Evolutionary conservation across 2,329 filamentous ascomycete species (phyloP), one percentile per base, ranked within the genome.

Genomic region (Verticillium nonalfalfae): DNA sequence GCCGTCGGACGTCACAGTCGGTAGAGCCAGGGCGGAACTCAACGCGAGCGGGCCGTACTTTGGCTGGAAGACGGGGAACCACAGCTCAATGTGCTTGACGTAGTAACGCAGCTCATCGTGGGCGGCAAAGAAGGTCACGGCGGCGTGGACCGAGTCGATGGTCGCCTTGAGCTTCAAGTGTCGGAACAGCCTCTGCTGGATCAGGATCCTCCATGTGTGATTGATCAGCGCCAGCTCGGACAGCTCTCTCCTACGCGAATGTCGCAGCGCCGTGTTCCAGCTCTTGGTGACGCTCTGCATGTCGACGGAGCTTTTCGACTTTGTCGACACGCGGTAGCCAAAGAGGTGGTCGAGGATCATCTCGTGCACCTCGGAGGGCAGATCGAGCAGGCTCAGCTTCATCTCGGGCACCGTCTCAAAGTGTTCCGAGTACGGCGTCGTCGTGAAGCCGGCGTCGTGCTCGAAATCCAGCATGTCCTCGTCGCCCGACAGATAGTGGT

Each of bases 81-180:
- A 92, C 52, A 91, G 80, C 73, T 92, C 89, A 62, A 91, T 82
- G 68, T 92, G 89, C 66, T 86, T 87, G 63, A 92, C 85, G 66
- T 90, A 85, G 9, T 74, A 67, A 21, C 83, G 80, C 6, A 92
- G 81, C 68, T 90, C 84, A 34, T 80, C 76, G 62, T 86, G 81
- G 10, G 73, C 66, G 15, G 75, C 72, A 66, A 92, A 89, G 78
- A 88, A 91, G 38, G 75, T 65, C 64, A 83, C 78, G 7, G 88
- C 84, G 57, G 85, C 79, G 52, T 82, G 75, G 50, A 90, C 75
- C 15, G 83, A 87, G n/a, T 83, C 79, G 40, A 83, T 76, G 0
- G 88, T 90, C 0, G 87, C 89, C 74, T 90, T 90, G 67, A 92
- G 78, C 73, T 91, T 91, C 75, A 92, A 85, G 71, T 91, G 89